phyloP scores from a whole-genome alignment of 208 protist species.

The Trypanosoma lewisi region DNA sequence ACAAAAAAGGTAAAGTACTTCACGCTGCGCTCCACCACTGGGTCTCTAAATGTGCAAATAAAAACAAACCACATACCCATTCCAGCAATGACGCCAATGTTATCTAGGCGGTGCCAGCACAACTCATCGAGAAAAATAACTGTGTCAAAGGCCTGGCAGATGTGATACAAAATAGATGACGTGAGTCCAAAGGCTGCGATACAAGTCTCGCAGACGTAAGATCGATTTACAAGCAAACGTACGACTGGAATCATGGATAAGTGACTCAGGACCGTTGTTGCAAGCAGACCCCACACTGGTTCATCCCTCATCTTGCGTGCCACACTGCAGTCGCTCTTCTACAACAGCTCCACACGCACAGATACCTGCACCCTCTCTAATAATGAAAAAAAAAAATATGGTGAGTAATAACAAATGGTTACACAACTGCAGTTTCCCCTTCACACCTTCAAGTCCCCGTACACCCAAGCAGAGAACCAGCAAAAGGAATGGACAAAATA shows the following conservation, averaged over 20 bases:
- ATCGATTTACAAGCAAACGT: conserved; percentile 39
- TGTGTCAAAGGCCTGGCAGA: conserved; percentile 46
- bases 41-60: conserved; percentile 35
- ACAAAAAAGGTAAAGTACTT: conserved; percentile 61
- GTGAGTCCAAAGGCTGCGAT: conserved; percentile 49
- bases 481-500: too few relatives aligned
- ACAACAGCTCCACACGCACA: background rate
- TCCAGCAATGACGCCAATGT: conserved; percentile 51
- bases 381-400: background rate
- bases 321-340: background rate
- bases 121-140: conserved; percentile 57
- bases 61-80: conserved; percentile 56
- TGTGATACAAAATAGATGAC: conserved; percentile 78
- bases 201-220: conserved; percentile 53
- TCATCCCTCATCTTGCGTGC: background rate
- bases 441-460: too few relatives aligned
- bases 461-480: too few relatives aligned
- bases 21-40: conserved; percentile 32
- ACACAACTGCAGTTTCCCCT: too few relatives aligned
- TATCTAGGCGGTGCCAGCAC: conserved; percentile 79
- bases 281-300: conserved; percentile 3
- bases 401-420: background rate
- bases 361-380: background rate
- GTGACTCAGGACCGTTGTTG: conserved; percentile 69
- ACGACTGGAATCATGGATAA: conserved; percentile 49